Conservation (phyloP, 192 early-diverging fungal genomes). For the Umbelopsis sp. region DNA sequence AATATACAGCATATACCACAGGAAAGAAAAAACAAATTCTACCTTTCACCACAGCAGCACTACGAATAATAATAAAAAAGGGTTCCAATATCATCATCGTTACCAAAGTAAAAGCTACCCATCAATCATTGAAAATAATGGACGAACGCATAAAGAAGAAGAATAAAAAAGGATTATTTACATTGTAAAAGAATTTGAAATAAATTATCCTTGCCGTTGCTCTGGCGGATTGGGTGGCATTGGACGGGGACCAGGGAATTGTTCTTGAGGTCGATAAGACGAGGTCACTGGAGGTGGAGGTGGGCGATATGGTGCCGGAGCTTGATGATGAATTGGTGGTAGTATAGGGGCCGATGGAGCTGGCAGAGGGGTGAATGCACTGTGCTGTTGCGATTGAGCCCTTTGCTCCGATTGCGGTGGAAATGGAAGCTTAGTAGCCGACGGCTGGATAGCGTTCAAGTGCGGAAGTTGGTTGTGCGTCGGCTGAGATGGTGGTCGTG, state of each 20-base stretch:
- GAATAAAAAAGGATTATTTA: conserved; percentile 11
- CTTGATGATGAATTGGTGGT: neutral
- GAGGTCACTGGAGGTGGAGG: too few relatives aligned
- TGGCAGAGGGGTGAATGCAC: neutral
- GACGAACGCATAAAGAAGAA: neutral
- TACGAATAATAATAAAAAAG: too few relatives aligned
- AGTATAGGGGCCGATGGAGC: neutral
- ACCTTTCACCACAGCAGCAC: neutral
- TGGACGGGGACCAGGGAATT: neutral
- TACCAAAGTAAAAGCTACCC: too few relatives aligned
- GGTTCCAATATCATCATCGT: too few relatives aligned
- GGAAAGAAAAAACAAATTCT: neutral
- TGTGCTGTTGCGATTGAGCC: neutral
- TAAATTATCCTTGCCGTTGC: neutral
- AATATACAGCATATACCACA: too few relatives aligned
- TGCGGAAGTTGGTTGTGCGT: conserved; percentile 5
- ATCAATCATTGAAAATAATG: too few relatives aligned
- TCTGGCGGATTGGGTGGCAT: neutral
- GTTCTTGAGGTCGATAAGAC: neutral
- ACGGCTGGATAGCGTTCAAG: neutral
- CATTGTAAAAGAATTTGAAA: neutral
- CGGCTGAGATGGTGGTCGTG: neutral
- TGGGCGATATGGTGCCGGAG: neutral
- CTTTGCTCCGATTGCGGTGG: neutral
- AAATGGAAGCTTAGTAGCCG: neutral